Percentiles rank a stretch among this genome's conserved stretches.
phyloP scores from a whole-genome alignment of 306 rosid genomes.

The Acacia confusa region DNA sequence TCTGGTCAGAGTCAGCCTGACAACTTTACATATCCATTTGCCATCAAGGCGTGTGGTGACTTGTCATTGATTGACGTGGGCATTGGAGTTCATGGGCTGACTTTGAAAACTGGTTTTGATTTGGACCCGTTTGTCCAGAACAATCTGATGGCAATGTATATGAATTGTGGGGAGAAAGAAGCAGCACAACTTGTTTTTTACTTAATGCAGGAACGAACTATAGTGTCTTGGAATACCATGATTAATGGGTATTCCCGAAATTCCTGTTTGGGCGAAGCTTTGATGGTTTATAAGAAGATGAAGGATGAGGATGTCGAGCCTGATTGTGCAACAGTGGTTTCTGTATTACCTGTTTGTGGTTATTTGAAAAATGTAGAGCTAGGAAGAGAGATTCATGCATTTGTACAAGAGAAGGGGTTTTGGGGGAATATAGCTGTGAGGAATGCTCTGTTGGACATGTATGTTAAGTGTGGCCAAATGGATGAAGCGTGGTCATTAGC shows the following conservation, averaged over 20 bases:
- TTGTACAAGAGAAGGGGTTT: conserved; percentile 57
- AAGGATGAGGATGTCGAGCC: conserved; percentile 58
- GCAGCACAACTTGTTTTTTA: conserved; percentile 56
- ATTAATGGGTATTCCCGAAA: conserved; percentile 71
- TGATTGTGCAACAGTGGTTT: conserved; percentile 74
- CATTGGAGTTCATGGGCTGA: conserved; percentile 61
- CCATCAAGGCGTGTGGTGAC: conserved; percentile 74
- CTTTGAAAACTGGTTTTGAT: conserved; percentile 50
- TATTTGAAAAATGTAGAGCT: conserved; percentile 45
- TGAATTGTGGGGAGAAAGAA: conserved; percentile 61
- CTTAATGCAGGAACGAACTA: conserved; percentile 54
- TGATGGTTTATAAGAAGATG: conserved; percentile 60
- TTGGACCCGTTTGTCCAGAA: conserved; percentile 61
- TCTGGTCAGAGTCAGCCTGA: conserved; percentile 51
- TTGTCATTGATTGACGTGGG: conserved; percentile 51
- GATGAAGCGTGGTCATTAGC: conserved; percentile 54
- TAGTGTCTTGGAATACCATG: conserved; percentile 88
- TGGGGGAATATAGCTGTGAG: conserved; percentile 46
- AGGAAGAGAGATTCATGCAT: conserved; percentile 59
- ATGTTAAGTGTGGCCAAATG: conserved; percentile 70
- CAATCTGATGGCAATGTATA: conserved; percentile 80
- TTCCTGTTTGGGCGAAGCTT: conserved; percentile 48
- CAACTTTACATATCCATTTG: conserved; percentile 62
- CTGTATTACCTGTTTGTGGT: conserved; percentile 80
- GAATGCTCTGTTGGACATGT: conserved; percentile 86